Evolutionary conservation across 345 rosid genomes (phyloP), one percentile per base, ranked within the genome.

Genomic region (Gossypium turneri): DNA sequence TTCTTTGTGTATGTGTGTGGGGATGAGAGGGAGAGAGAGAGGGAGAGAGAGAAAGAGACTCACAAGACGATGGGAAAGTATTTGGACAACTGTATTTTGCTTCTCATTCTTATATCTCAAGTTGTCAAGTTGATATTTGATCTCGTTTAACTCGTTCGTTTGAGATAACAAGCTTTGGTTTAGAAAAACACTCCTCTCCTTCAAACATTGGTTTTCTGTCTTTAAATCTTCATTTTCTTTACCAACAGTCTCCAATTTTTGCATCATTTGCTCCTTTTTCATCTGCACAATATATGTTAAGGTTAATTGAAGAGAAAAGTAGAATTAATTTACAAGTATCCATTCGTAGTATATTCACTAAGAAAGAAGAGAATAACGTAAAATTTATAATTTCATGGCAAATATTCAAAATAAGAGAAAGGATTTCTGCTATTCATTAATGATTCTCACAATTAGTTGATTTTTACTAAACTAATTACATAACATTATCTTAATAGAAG

Each of bases 1-100:
- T 34, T 34, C 38, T 34, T 34, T 34, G 38, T 34, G 38, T 34
- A 34, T 34, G 38, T 34, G 38, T 34, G 38, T 34, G 1, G 38
- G 38, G 38, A 34, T 34, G 38, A 34, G 20, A 15, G n/a, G 2
- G 7, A 6, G 43, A 48, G 59, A 52, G 45, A 52, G 44, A 53
- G 27, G 2, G 7, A 17, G 43, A 48, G 59, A 52, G 45, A 52
- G 44, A 53, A n/a, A 69, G 24, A 70, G 47, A 27, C 61, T 51
- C 16, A 70, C 73, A 17, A 53, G 9, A 16, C 0, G 25, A 16
- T 53, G 29, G n/a, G 34, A 34, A 12, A 70, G 45, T 70, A 19
- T n/a, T 29, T 70, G 74, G 2, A 34, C 17, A 2, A 53, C 19
- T 6, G 74, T 15, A 70, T 70, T 34, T 70, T 53, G 74, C 62